Conservation (phyloP, 768 basidiomycete genomes). For the Russula virescens region DNA sequence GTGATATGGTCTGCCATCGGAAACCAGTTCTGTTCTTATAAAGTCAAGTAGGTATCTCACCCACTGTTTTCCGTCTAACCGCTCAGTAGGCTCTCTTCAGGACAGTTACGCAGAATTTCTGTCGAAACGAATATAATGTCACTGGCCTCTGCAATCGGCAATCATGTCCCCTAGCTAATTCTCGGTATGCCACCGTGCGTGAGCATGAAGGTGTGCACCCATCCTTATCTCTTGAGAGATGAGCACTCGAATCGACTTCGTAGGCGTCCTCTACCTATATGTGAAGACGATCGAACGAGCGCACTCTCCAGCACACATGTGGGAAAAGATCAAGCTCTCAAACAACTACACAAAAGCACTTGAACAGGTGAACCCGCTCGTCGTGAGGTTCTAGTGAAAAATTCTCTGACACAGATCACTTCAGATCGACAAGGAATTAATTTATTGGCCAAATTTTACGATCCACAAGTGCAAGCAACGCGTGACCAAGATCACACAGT, state of each 20-base stretch:
- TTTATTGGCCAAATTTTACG: slow-evolving; percentile 98
- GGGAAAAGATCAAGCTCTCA: slow-evolving; percentile 91
- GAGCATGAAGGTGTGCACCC: slow-evolving; percentile 78
- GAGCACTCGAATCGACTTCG: not conserved
- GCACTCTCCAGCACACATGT: slow-evolving; percentile 94
- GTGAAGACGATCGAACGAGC: slow-evolving; percentile 98
- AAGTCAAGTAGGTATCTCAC: slow-evolving; percentile 90
- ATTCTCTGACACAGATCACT: not conserved
- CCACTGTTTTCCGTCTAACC: not conserved
- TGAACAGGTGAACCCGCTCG: slow-evolving; percentile 62
- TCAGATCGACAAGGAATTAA: slow-evolving; percentile 89
- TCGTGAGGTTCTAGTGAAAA: not conserved
- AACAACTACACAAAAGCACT: slow-evolving; percentile 94
- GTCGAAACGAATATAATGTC: slow-evolving; percentile 97
- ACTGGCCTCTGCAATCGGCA: slow-evolving; percentile 93
- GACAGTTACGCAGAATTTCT: slow-evolving; percentile 95
- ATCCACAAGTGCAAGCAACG: slow-evolving; percentile 99
- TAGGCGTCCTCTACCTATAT: slow-evolving; percentile 85
- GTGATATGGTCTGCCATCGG: slow-evolving; percentile 97
- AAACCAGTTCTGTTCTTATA: slow-evolving; percentile 95
- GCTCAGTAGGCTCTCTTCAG: slow-evolving; percentile 37
- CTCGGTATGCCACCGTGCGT: slow-evolving; percentile 94
- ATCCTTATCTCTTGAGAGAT: slow-evolving; percentile 1
- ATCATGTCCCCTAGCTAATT: slow-evolving; percentile 97
- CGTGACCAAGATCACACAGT: slow-evolving; percentile 97